Evolutionary conservation across 306 rosid species (phyloP).

Genomic region (Castanea crenata): DNA sequence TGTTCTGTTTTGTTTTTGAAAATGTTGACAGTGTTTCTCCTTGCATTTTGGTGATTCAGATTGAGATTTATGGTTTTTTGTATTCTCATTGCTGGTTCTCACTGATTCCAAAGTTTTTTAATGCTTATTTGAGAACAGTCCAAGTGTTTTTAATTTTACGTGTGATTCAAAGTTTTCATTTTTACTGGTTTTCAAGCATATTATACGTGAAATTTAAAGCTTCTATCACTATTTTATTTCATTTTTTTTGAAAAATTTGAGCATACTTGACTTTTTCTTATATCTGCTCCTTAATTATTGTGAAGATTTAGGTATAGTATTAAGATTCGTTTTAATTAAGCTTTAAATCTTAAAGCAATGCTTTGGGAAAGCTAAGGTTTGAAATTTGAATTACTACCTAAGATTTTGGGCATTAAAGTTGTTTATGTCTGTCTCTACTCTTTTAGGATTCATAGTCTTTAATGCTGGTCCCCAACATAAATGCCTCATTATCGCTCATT

Average conservation of each 20-base stretch:
- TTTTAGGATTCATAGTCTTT: background rate
- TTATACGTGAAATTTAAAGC: background rate
- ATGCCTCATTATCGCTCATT: background rate
- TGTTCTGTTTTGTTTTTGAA: background rate
- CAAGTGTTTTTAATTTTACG: background rate
- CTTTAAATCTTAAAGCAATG: background rate
- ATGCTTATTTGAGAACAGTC: background rate
- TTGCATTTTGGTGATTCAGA: background rate
- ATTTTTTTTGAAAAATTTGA: background rate
- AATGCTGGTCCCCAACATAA: background rate
- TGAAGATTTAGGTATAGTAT: background rate
- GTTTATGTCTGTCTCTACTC: background rate
- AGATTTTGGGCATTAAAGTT: background rate
- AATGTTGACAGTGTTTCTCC: background rate
- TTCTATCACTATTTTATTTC: background rate
- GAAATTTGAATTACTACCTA: background rate
- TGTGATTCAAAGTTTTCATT: background rate
- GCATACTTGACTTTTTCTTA: background rate
- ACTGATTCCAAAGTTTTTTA: background rate
- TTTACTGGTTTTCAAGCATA: background rate
- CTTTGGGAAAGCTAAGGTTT: background rate
- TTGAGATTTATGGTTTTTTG: background rate
- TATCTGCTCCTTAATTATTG: background rate
- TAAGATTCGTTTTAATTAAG: background rate
- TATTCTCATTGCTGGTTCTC: background rate